These are phyloP conservation scores for Scheffersomyces stipitis DNA, from an alignment of 805 yeast species.

Conservation along the genomic window DNA sequence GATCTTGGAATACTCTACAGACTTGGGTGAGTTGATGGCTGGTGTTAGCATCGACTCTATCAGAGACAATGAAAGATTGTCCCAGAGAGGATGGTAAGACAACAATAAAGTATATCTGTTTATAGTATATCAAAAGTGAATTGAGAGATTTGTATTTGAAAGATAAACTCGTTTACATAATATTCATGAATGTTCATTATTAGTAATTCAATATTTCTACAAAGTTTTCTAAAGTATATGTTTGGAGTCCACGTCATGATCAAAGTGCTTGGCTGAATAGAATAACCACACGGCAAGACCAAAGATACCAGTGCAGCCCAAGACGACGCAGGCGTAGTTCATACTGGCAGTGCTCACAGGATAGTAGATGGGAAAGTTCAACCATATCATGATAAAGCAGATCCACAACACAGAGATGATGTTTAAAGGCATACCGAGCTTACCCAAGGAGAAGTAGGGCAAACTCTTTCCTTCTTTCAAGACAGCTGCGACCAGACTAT, in stretches of 20 bases:
- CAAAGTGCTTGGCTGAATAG: constrained; percentile 13
- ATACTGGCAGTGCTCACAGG: constrained; percentile 17
- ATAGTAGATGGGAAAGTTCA: constrained; percentile 13
- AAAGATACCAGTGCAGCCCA: constrained; percentile 16
- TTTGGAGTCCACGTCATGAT: constrained; percentile 1
- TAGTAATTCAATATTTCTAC: no score
- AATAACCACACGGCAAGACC: constrained; percentile 19
- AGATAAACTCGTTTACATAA: constrained; percentile 22
- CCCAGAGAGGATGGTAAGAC: constrained; percentile 54
- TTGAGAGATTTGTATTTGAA: constrained; percentile 21
- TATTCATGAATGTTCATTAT: constrained; percentile 11
- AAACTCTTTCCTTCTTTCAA: constrained; percentile 1
- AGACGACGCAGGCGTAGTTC: constrained; percentile 22
- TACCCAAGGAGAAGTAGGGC: constrained; percentile 13
- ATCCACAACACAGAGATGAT: constrained; percentile 17
- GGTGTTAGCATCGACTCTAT: constrained; percentile 62
- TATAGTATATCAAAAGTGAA: no score
- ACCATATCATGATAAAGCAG: constrained; percentile 18
- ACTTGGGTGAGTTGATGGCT: constrained; percentile 74
- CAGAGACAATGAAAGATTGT: constrained; percentile 44
- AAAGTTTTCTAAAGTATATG: no score
- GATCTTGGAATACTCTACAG: constrained; percentile 64
- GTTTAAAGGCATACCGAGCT: constrained; percentile 15
- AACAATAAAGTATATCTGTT: no score
- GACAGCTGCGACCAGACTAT: background rate